A percentile compares a stretch with the other conserved stretches of the same genome.
Conservation (phyloP, 2,329 filamentous ascomycete genomes). For the Diaporthe vaccinii region DNA sequence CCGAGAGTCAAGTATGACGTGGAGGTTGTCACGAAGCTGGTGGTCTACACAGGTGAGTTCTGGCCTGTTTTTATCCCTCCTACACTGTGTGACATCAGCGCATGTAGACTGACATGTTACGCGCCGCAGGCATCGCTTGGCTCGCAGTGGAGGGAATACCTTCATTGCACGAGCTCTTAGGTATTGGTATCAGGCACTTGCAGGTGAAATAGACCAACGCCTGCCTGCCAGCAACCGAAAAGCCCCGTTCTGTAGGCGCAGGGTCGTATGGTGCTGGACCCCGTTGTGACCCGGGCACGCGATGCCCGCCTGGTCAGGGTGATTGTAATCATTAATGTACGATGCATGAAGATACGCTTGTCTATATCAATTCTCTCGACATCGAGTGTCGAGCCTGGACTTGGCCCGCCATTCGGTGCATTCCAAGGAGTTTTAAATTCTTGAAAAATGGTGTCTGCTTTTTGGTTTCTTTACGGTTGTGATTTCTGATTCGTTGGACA, state of each 20-base stretch:
- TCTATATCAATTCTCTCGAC: constrained; percentile 21
- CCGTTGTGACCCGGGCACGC: background rate
- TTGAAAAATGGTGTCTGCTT: too few relatives aligned
- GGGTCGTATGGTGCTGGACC: background rate
- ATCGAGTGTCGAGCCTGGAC: background rate
- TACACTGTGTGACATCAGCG: constrained; percentile 3
- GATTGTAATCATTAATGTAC: constrained; percentile 31
- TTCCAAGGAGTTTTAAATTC: background rate
- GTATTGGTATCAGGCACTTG: constrained; percentile 61
- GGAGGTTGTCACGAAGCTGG: constrained; percentile 96
- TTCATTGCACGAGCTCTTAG: constrained; percentile 75
- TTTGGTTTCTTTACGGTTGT: background rate
- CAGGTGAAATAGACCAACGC: constrained; percentile 36
- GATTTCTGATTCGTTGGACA: background rate
- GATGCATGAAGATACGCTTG: constrained; percentile 29
- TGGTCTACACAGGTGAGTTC: constrained; percentile 88
- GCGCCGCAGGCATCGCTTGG: constrained; percentile 79
- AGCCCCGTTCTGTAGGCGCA: background rate
- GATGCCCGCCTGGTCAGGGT: background rate
- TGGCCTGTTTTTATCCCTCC: background rate
- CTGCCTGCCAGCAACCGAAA: too few relatives aligned
- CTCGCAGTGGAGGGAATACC: constrained; percentile 83
- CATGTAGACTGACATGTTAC: background rate
- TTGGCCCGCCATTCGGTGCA: background rate
- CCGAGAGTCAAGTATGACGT: constrained; percentile 96